Evolutionary conservation across 106 monocot species (phyloP).

Genomic region (Dioscorea dumetorum): DNA sequence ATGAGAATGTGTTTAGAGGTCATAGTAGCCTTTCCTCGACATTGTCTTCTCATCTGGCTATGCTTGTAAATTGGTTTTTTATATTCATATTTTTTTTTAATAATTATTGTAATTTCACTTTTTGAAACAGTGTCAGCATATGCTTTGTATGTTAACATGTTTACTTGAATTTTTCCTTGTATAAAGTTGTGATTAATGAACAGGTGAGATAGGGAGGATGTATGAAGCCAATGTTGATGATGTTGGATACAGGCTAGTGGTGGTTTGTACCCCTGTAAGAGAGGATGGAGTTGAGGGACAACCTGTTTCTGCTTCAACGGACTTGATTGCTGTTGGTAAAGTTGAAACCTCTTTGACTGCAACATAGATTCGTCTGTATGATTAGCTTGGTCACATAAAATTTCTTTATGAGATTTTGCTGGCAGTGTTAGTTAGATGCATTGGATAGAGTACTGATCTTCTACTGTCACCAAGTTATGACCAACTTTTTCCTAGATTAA

Average conservation of each 20-base stretch:
- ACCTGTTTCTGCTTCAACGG: slow-evolving; percentile 85
- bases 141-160: too few species aligned
- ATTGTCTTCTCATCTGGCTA: too few species aligned
- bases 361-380: too few species aligned
- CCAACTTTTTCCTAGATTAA: too few species aligned
- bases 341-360: not conserved
- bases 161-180: not conserved
- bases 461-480: too few species aligned
- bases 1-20: too few species aligned
- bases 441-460: too few species aligned
- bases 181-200: not conserved
- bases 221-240: slow-evolving; percentile 99
- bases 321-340: slow-evolving; percentile 86
- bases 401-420: too few species aligned
- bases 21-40: too few species aligned
- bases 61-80: too few species aligned
- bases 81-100: not conserved
- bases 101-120: not conserved
- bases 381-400: too few species aligned
- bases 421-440: too few species aligned
- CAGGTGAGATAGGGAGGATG: slow-evolving; percentile 87
- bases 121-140: not conserved
- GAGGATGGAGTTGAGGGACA: slow-evolving; percentile 90
- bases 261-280: slow-evolving; percentile 84
- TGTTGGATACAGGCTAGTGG: slow-evolving; percentile 88